A percentile compares a stretch with the other conserved stretches of the same genome.
phyloP scores from a whole-genome alignment of 179 eudicot genomes.

The Beta corolliflora region DNA sequence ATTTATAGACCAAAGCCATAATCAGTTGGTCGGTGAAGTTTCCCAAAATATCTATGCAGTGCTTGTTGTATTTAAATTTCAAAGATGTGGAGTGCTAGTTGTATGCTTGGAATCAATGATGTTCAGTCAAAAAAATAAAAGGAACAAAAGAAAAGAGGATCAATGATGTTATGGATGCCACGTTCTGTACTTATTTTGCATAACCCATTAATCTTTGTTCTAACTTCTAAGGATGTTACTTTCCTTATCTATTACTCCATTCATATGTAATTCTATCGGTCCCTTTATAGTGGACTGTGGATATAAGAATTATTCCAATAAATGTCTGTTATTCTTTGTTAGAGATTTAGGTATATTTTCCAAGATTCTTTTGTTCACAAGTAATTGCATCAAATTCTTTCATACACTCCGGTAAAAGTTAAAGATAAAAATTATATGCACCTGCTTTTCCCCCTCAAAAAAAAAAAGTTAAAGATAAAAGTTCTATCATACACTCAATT shows the following conservation, averaged over 20 bases:
- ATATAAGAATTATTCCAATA: neutral
- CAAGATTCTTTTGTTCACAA: neutral
- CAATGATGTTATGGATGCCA: neutral
- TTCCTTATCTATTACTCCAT: neutral
- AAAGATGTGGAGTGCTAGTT: no score
- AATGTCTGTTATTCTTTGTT: neutral
- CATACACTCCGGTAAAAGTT: no score
- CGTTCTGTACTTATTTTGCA: neutral
- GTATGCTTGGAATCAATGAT: no score
- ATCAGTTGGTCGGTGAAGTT: constrained; percentile 12
- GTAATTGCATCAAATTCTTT: no score
- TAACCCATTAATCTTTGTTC: neutral
- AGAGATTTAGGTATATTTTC: no score
- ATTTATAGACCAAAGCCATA: neutral
- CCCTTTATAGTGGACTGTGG: neutral
- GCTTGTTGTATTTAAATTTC: no score
- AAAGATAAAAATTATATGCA: no score
- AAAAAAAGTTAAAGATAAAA: no score
- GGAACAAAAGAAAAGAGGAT: neutral
- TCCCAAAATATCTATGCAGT: neutral
- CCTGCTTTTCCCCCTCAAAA: no score
- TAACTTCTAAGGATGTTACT: neutral
- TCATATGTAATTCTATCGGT: neutral
- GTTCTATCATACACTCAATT: no score
- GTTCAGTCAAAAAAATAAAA: no score